Base-by-base conservation (phyloP, 306 rosid species). In the Astragalus glycyphyllos region DNA sequence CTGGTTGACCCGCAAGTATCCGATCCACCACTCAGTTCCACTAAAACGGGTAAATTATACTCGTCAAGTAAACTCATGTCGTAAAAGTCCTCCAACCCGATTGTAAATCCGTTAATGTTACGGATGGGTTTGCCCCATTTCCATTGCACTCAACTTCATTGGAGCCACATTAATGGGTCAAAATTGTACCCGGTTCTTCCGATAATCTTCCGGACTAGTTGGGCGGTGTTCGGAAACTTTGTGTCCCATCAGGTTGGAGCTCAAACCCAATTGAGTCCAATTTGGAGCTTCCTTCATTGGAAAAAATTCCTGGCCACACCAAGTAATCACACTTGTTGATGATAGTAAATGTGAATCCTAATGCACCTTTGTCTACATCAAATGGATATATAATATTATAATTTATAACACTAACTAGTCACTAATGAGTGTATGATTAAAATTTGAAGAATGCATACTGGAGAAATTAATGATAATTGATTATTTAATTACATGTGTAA, bases 1-100 rank as follows among this genome's bases (percentile, higher is more conserved):
- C 92, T 89, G 0, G 90, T 80, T 1, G 87, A 61, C 34, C 74
- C 57, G 40, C 96, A 91, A 0, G 61, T 23, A 5, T 92, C 97
- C 13, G 82, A 73, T 11, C 92, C 90, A 0, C 92, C 83, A 3
- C 15, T 48, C 5, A 88, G 69, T 6, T 86, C 85, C 3, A 91
- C 79, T 9, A 82, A 8, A 65, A 86, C 26, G 0, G 86, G 90
- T 5, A 91, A 31, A 45, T 88, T 91, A 81, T 79, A 86, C 9
- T 92, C 92, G 58, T 91, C 97, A 2, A 91, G 92, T 0, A 91
- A 66, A 42, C 97, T 91, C 3, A 91, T 88, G 44, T 91, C 96
- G 31, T 91, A 91, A 48, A 77, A 91, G 29, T 91, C 96, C 61
- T 58, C 84, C 0, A 81, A 66, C 35, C 84, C 86, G 59, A 91